These are phyloP conservation scores for Trypanosoma brucei DNA, from an alignment of 208 protist genomes.

Conservation along the genomic window DNA sequence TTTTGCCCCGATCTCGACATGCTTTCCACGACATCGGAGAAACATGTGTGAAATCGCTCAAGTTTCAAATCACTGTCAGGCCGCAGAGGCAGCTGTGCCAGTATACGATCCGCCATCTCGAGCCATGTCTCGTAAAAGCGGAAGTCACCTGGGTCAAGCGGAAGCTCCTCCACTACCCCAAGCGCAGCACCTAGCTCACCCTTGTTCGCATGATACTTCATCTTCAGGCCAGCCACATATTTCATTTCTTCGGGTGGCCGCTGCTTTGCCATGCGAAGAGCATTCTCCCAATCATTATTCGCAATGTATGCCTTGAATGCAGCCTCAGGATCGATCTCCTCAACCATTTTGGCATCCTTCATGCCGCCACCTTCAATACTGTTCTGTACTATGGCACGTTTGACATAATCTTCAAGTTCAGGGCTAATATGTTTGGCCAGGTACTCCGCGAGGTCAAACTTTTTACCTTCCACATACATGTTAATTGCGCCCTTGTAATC, in stretches of 20 bases:
- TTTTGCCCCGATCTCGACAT: slow-evolving; percentile 81
- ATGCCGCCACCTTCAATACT: slow-evolving; percentile 80
- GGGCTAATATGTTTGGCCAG: slow-evolving; percentile 82
- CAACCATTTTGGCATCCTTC: slow-evolving; percentile 75
- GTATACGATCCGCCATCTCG: slow-evolving; percentile 53
- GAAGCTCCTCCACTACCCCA: slow-evolving; percentile 52
- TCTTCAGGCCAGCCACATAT: slow-evolving; percentile 67
- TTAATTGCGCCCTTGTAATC: slow-evolving; percentile 92
- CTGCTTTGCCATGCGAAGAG: slow-evolving; percentile 71
- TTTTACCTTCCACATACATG: slow-evolving; percentile 90
- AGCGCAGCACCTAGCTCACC: slow-evolving; percentile 51
- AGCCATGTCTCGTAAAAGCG: slow-evolving; percentile 86
- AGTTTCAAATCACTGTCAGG: slow-evolving; percentile 36
- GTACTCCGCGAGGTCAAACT: slow-evolving; percentile 90
- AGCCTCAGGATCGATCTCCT: slow-evolving; percentile 86
- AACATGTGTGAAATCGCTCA: slow-evolving; percentile 41
- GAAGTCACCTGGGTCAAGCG: slow-evolving; percentile 81
- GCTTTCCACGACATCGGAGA: slow-evolving; percentile 68
- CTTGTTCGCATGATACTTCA: slow-evolving; percentile 72
- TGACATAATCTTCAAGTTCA: slow-evolving; percentile 87
- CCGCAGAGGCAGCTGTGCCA: slow-evolving; percentile 35
- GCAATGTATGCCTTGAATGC: slow-evolving; percentile 86
- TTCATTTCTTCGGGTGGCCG: slow-evolving; percentile 54
- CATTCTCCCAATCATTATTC: slow-evolving; percentile 79
- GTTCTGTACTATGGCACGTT: slow-evolving; percentile 83